Evolutionary conservation across 805 yeast genomes (phyloP), one percentile per base, ranked within the genome.

Genomic region (Cephaloascus fragrans): DNA sequence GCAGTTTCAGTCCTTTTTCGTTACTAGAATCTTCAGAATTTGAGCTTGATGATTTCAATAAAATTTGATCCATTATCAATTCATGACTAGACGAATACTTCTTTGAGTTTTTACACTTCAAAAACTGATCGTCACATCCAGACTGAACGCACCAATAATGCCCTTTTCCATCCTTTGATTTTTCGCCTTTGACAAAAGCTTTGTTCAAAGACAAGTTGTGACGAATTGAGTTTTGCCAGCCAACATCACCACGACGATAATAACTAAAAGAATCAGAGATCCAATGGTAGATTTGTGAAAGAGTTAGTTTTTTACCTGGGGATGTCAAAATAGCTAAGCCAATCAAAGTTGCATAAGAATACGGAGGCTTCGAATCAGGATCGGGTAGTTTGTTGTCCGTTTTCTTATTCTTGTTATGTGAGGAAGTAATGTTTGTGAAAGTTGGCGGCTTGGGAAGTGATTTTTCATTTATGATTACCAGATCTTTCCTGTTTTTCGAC

Each of bases 141-240:
- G 74, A 66, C 44, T 80, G 84, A 38, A 90, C 83, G 49, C 82
- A 77, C 98, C 98, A 90, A 58, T 82, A 90, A 62, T 89, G 96
- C 26, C 93, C 93, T 56, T 84, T 84, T 5, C 90, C 88, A 61
- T 83, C 94, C 48, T 83, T 82, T 10, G 96, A 89, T 56, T 89
- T 83, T 47, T 85, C 95, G 18, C 93, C 81, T 61, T 90, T 90
- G 37, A 83, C 71, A 55, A 90, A 90, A 0, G 97, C 96, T 55
- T 93, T 93, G 60, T 90, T 93, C 49, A 90, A 70, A 10, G 96
- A 87, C 23, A 90, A 66, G 48, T 93, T 90, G 61, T 90, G 98
- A 44, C 98, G 79, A 45, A 90, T 93, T 26, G 96, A 89, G 61
- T 90, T 90, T 61, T 90, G 97, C 98, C 98, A 90, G 19, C 97